Conservation (phyloP, 78 protist genomes). For the Dictyostelium brefeldianum region DNA sequence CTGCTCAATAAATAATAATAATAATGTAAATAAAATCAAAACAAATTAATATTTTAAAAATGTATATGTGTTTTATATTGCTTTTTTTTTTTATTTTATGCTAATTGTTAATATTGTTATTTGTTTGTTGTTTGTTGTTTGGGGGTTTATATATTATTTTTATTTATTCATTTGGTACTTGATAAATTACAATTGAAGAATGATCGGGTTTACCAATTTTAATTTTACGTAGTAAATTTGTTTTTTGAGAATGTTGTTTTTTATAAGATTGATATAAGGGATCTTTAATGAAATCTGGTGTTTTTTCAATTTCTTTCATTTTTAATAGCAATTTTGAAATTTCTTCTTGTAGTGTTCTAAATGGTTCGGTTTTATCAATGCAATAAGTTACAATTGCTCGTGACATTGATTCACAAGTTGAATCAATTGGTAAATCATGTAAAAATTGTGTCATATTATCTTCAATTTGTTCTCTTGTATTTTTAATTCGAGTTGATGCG, state of each 20-base stretch:
- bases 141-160: neutral
- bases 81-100: neutral
- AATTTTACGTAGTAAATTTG: constrained; percentile 28
- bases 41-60: no score
- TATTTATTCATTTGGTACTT: constrained; percentile 12
- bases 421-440: constrained; percentile 7
- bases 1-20: no score
- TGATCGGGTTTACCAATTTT: constrained; percentile 80
- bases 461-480: constrained; percentile 57
- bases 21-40: no score
- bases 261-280: constrained; percentile 35
- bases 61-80: neutral
- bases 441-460: constrained; percentile 37
- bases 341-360: constrained; percentile 56
- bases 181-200: constrained; percentile 64
- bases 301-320: constrained; percentile 64
- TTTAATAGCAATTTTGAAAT: constrained; percentile 11
- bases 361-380: constrained; percentile 54
- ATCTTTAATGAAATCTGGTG: neutral
- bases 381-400: constrained; percentile 70
- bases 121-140: neutral
- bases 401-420: constrained; percentile 22
- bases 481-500: neutral
- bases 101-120: neutral
- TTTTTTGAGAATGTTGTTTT: constrained; percentile 26